Conservation (phyloP, 176 grass and related monocot species). For the Bonia amplexicaulis region DNA sequence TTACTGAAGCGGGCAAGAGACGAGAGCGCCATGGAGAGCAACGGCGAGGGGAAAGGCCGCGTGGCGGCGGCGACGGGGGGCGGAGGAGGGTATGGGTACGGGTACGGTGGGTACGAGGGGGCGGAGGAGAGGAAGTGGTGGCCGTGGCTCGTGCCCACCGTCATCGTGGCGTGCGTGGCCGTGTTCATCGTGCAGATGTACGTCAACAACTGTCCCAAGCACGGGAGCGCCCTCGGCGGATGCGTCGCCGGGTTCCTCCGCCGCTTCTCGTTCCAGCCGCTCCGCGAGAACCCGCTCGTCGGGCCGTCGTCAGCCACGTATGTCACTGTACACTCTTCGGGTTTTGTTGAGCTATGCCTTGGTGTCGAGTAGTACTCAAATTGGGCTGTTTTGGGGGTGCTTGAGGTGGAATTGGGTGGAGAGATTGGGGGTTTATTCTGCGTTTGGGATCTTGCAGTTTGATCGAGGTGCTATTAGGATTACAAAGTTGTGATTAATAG, state of each 20-base stretch:
- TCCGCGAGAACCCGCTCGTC: constrained; percentile 85
- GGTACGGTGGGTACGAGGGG: constrained; percentile 41
- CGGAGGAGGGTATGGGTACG: constrained; percentile 23
- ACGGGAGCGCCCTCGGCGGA: constrained; percentile 27
- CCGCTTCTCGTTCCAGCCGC: constrained; percentile 86
- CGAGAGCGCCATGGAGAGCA: constrained; percentile 23
- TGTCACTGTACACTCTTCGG: background rate
- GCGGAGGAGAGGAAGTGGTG: constrained; percentile 58
- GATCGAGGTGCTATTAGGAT: background rate
- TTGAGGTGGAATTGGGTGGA: background rate
- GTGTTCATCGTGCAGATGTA: constrained; percentile 90
- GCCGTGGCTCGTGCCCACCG: constrained; percentile 79
- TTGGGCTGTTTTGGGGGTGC: background rate
- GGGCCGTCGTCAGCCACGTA: constrained; percentile 77
- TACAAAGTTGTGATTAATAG: background rate
- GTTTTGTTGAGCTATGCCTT: background rate
- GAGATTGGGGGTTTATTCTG: background rate
- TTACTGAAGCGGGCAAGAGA: background rate
- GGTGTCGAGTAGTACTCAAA: background rate
- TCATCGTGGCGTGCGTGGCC: constrained; percentile 70
- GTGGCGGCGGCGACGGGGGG: constrained; percentile 27
- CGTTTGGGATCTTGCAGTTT: background rate
- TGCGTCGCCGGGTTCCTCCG: constrained; percentile 73
- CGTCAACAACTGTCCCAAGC: constrained; percentile 76
- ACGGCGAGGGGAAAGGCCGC: constrained; percentile 42